A percentile compares a stretch with the other conserved stretches of the same genome.
These are phyloP conservation scores for Hymenoscyphus fructigenus DNA, from an alignment of 2,329 filamentous ascomycete genomes.

Conservation along the genomic window DNA sequence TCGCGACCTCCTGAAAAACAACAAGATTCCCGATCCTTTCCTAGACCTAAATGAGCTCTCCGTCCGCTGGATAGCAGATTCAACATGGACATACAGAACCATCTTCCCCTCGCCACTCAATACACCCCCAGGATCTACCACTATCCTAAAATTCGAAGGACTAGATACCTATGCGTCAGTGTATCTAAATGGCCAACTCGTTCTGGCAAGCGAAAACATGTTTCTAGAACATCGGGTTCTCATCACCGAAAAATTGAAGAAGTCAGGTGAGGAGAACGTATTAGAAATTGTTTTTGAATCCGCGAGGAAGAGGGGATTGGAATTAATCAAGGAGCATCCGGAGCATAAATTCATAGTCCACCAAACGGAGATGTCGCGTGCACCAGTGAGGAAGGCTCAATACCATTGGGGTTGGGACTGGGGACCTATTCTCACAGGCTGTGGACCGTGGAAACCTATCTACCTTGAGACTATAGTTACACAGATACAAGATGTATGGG, in stretches of 20 bases:
- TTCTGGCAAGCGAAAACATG: slow-evolving; percentile 45
- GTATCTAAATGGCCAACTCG: background rate
- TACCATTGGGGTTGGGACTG: slow-evolving; percentile 71
- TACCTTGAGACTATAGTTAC: slow-evolving; percentile 59
- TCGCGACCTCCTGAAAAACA: background rate
- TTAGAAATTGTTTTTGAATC: slow-evolving; percentile 27
- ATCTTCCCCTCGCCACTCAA: background rate
- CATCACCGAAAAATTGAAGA: slow-evolving; percentile 41
- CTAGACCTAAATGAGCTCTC: background rate
- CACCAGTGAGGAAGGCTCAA: slow-evolving; percentile 64
- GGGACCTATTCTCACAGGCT: slow-evolving; percentile 63
- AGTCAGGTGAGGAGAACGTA: slow-evolving; percentile 15
- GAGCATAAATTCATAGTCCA: slow-evolving; percentile 49
- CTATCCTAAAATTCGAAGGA: background rate
- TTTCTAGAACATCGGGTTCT: slow-evolving; percentile 51
- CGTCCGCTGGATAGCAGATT: background rate
- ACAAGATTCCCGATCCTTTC: background rate
- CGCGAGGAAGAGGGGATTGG: slow-evolving; percentile 27
- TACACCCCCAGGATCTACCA: background rate
- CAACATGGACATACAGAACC: background rate
- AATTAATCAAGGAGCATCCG: slow-evolving; percentile 40
- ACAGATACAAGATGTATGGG: slow-evolving; percentile 58
- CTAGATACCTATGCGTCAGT: background rate
- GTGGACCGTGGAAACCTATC: slow-evolving; percentile 66
- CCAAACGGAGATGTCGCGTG: slow-evolving; percentile 36